A percentile compares a stretch with the other conserved stretches of the same genome.
Evolutionary conservation across 2,329 filamentous ascomycete genomes (phyloP).

Genomic region (Talaromyces sp.): DNA sequence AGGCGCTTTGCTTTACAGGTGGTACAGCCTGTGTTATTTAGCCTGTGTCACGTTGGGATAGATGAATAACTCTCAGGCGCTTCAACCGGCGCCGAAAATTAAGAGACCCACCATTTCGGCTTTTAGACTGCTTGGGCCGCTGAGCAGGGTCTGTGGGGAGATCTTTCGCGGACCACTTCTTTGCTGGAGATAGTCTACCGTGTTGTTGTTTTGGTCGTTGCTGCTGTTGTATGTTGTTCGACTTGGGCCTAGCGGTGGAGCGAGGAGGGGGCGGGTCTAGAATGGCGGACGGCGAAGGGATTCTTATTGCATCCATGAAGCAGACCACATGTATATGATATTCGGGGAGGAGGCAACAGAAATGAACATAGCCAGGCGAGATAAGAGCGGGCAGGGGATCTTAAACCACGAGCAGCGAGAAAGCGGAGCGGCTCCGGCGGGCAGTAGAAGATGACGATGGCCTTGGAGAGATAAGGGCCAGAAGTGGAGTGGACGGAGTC

Average conservation of each 20-base stretch:
- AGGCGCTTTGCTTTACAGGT: constrained; percentile 69
- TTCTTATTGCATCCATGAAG: constrained; percentile 53
- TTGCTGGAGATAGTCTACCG: constrained; percentile 16
- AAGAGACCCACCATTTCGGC: constrained; percentile 61
- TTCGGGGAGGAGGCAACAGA: constrained; percentile 5
- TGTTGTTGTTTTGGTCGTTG: constrained; percentile 9
- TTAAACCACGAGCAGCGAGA: neutral
- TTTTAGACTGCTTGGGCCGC: constrained; percentile 69
- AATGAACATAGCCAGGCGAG: constrained; percentile 9
- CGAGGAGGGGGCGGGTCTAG: constrained; percentile 29
- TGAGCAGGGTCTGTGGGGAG: constrained; percentile 3
- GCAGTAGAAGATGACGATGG: neutral
- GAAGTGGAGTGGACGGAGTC: neutral
- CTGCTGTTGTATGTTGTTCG: constrained; percentile 1
- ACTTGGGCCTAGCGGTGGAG: constrained; percentile 16
- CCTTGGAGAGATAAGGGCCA: neutral
- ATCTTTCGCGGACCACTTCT: constrained; percentile 7
- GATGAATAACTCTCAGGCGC: constrained; percentile 9
- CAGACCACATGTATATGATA: constrained; percentile 1
- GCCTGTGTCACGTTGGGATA: constrained; percentile 6
- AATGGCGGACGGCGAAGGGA: constrained; percentile 54
- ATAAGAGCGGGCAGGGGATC: constrained; percentile 13
- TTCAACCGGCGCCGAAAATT: neutral
- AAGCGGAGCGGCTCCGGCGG: neutral
- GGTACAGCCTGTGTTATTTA: constrained; percentile 53